Conservation (phyloP, 2,329 filamentous ascomycete genomes). For the Paecilomyces dactylethromorphus region DNA sequence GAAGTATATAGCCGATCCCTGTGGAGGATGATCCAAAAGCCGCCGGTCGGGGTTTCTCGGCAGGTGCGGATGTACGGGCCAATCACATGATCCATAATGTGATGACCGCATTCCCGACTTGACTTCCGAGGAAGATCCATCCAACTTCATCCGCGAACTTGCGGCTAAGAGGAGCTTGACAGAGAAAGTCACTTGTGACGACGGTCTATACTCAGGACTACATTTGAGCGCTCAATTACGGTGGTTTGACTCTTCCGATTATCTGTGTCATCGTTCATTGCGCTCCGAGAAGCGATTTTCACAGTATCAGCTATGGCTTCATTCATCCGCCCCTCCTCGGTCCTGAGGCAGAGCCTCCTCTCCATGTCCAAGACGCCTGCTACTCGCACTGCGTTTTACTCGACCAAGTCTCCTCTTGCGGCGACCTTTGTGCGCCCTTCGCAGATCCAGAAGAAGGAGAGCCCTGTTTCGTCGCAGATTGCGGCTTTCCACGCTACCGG, state of each 20-base stretch:
- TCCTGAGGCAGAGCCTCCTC: constrained; percentile 30
- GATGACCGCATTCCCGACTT: constrained; percentile 33
- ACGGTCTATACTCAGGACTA: not conserved
- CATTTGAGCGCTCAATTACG: not conserved
- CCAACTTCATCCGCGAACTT: constrained; percentile 20
- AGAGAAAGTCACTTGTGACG: not conserved
- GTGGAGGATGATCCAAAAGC: not conserved
- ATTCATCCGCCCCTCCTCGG: constrained; percentile 31
- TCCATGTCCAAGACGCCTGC: constrained; percentile 25
- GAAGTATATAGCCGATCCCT: not conserved
- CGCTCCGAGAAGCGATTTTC: not conserved
- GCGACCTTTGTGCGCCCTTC: constrained; percentile 9
- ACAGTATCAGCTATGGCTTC: constrained; percentile 27
- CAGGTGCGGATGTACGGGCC: constrained; percentile 25
- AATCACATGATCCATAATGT: constrained; percentile 29
- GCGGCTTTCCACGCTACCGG: constrained; percentile 83
- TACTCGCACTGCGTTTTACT: constrained; percentile 12
- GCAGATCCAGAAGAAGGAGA: constrained; percentile 26
- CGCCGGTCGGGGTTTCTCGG: constrained; percentile 30
- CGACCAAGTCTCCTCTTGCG: constrained; percentile 14
- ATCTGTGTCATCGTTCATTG: not conserved
- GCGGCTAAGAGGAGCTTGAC: not conserved
- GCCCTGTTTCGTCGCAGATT: constrained; percentile 43
- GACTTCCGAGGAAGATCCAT: constrained; percentile 30
- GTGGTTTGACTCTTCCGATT: not conserved